phyloP scores from a whole-genome alignment of 495 filamentous ascomycete genomes.

The Pyrenopolyporus hunteri region DNA sequence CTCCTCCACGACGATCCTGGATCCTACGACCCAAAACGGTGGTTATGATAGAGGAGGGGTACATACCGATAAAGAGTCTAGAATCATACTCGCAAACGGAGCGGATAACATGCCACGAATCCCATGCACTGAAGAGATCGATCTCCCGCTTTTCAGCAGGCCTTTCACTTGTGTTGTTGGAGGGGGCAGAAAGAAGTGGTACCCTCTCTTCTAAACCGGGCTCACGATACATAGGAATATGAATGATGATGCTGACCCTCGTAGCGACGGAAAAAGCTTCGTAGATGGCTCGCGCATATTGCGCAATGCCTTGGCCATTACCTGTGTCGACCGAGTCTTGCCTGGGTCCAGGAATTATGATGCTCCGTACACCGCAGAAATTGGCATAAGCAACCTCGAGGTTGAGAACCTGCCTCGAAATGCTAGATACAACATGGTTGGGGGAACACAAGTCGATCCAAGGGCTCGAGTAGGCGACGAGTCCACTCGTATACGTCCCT shows the following conservation, averaged over 20 bases:
- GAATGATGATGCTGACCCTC: conserved; percentile 80
- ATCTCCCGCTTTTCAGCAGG: conserved; percentile 45
- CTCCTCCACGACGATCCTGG: background rate
- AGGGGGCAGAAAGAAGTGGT: conserved; percentile 45
- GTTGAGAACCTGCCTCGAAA: conserved; percentile 88
- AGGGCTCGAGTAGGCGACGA: conserved; percentile 75
- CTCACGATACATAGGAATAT: conserved; percentile 76
- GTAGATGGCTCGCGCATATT: conserved; percentile 85
- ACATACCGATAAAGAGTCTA: conserved; percentile 86
- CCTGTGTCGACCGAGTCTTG: conserved; percentile 48
- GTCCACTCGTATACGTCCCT: conserved; percentile 69
- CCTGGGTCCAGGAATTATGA: conserved; percentile 80
- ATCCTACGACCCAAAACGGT: background rate
- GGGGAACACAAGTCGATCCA: conserved; percentile 92
- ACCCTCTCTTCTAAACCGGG: conserved; percentile 49
- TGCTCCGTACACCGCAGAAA: conserved; percentile 86
- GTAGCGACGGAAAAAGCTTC: conserved; percentile 74
- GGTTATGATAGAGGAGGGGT: background rate
- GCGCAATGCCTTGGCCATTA: conserved; percentile 54
- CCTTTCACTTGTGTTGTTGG: conserved; percentile 34
- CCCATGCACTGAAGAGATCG: conserved; percentile 82
- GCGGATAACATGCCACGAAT: conserved; percentile 89
- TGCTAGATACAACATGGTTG: conserved; percentile 77
- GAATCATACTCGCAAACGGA: conserved; percentile 84
- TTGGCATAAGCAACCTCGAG: conserved; percentile 92